phyloP scores from a whole-genome alignment of 495 filamentous ascomycete species.

The Neurospora sp. region DNA sequence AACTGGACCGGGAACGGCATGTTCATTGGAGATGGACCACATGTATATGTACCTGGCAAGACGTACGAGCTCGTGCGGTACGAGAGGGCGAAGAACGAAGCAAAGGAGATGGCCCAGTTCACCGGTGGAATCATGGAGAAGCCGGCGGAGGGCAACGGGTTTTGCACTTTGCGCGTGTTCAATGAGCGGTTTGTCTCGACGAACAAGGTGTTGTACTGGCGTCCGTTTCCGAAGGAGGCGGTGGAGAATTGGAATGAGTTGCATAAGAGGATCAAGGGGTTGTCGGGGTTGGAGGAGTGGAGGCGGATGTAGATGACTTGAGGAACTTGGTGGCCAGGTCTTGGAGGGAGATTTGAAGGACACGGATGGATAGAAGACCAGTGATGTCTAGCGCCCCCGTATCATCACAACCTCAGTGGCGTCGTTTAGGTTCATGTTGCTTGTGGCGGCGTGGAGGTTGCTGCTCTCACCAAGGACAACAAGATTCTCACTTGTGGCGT shows the following conservation, averaged over 20 bases:
- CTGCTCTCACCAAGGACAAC: constrained; percentile 54
- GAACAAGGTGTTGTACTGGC: not conserved
- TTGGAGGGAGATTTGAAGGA: constrained; percentile 7
- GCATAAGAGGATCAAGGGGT: not conserved
- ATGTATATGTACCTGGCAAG: not conserved
- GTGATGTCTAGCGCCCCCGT: constrained; percentile 44
- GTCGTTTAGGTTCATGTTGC: constrained; percentile 54
- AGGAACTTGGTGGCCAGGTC: too few species aligned
- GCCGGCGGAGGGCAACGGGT: not conserved
- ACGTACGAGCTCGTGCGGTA: not conserved
- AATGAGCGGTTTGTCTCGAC: not conserved
- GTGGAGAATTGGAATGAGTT: not conserved
- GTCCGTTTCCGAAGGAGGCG: not conserved
- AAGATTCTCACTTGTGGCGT: constrained; percentile 61
- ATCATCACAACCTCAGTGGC: constrained; percentile 39
- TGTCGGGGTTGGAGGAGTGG: not conserved
- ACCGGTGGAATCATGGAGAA: not conserved
- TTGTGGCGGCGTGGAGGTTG: constrained; percentile 54
- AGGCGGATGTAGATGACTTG: not conserved
- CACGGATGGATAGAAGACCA: constrained; percentile 37
- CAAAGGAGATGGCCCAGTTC: not conserved
- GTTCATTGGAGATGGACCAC: not conserved
- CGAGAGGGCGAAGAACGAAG: not conserved
- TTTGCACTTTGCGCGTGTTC: not conserved
- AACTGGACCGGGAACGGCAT: not conserved